Evolutionary conservation across 2,329 filamentous ascomycete species (phyloP).

Genomic region (Clonostachys rosea): DNA sequence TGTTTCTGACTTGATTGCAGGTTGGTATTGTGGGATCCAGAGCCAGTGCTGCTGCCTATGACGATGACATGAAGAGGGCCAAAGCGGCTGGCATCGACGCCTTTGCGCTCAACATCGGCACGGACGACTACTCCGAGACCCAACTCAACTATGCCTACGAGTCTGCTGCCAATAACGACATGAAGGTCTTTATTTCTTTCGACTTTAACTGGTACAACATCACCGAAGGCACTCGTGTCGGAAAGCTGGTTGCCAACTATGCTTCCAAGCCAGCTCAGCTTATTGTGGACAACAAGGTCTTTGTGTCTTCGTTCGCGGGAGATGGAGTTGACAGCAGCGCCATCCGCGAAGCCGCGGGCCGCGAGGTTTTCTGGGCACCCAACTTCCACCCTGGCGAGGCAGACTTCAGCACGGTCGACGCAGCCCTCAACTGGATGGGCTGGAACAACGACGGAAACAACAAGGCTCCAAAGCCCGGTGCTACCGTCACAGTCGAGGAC

Average conservation of each 20-base stretch:
- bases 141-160: constrained; percentile 43
- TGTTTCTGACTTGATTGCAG: constrained; percentile 12
- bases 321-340: constrained; percentile 36
- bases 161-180: constrained; percentile 37
- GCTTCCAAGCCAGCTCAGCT: constrained; percentile 37
- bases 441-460: constrained; percentile 41
- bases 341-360: constrained; percentile 33
- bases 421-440: constrained; percentile 38
- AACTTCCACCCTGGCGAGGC: constrained; percentile 39
- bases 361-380: constrained; percentile 40
- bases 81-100: constrained; percentile 38
- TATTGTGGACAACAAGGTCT: constrained; percentile 39
- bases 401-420: constrained; percentile 32
- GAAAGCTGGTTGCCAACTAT: constrained; percentile 39
- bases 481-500: constrained; percentile 31
- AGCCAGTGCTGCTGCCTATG: constrained; percentile 33
- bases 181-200: constrained; percentile 54
- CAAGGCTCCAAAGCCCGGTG: constrained; percentile 34
- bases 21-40: constrained; percentile 38
- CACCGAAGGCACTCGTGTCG: constrained; percentile 29
- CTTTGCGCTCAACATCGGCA: constrained; percentile 45
- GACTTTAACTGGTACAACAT: constrained; percentile 45
- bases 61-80: constrained; percentile 39
- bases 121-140: constrained; percentile 34
- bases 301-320: constrained; percentile 49